Percentiles rank a stretch among this genome's conserved stretches.
Evolutionary conservation across 1,284 basidiomycete species (phyloP).

Genomic region (Cerrena zonata): DNA sequence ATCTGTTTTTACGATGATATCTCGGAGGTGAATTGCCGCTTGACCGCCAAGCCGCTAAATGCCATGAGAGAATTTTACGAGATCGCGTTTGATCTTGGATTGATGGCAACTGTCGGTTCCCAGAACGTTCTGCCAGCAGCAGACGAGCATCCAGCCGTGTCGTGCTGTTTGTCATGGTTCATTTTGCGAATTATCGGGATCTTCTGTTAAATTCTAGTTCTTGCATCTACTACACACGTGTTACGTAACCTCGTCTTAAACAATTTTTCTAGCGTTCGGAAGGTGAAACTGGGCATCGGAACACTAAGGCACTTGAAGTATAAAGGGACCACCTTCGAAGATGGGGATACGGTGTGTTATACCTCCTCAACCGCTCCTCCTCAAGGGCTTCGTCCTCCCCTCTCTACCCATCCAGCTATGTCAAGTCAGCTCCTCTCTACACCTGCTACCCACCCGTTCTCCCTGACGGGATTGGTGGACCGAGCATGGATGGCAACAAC

Average conservation of each 20-base stretch:
- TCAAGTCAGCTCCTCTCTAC: slow-evolving; percentile 1
- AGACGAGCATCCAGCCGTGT: not conserved
- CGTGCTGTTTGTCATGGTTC: not conserved
- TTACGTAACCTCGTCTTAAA: not conserved
- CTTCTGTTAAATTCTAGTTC: not conserved
- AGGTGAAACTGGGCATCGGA: not conserved
- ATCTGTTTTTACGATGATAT: not conserved
- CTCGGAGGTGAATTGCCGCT: not conserved
- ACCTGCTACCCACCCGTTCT: slow-evolving; percentile 1
- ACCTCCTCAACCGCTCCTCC: not conserved
- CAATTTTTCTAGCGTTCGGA: not conserved
- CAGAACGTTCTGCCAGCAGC: too few species aligned
- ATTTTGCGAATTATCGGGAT: not conserved
- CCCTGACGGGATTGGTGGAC: slow-evolving; percentile 4
- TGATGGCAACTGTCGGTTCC: not conserved
- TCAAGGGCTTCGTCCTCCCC: not conserved
- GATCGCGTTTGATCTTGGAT: not conserved
- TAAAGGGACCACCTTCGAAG: not conserved
- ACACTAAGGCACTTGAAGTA: not conserved
- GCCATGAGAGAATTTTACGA: not conserved
- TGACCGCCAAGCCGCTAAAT: not conserved
- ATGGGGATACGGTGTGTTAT: not conserved
- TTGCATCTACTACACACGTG: not conserved
- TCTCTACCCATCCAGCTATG: not conserved
- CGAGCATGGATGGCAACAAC: slow-evolving; percentile 3